phyloP scores from a whole-genome alignment of 148 eudicot species.

The Vaccinium myrtillus region DNA sequence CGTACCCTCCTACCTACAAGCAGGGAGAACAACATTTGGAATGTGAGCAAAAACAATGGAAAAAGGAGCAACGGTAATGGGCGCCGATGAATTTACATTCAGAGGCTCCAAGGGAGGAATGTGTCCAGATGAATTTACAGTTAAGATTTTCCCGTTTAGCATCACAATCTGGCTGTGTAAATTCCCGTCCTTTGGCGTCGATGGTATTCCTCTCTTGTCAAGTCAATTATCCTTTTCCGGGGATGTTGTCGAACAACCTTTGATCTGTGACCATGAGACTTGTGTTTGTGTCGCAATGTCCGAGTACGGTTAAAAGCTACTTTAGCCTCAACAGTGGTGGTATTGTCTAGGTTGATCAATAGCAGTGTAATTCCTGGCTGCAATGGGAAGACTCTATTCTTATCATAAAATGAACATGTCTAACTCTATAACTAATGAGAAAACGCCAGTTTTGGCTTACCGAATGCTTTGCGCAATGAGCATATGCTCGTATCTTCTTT shows the following conservation, averaged over 20 bases:
- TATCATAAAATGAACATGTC: not conserved
- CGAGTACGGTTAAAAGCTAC: constrained; percentile 36
- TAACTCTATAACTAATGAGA: not conserved
- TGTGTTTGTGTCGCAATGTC: constrained; percentile 33
- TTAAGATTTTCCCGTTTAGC: constrained; percentile 65
- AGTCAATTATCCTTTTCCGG: constrained; percentile 12
- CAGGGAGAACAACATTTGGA: constrained; percentile 54
- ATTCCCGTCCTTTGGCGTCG: constrained; percentile 59
- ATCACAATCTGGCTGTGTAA: constrained; percentile 71
- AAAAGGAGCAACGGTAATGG: constrained; percentile 55
- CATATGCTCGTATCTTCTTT: constrained; percentile 63
- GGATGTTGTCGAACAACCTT: constrained; percentile 9
- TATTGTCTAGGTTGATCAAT: constrained; percentile 65
- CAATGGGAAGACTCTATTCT: constrained; percentile 13
- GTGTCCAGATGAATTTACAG: constrained; percentile 47
- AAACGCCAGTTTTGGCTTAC: constrained; percentile 39
- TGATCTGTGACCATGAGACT: constrained; percentile 22
- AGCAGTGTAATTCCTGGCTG: constrained; percentile 69
- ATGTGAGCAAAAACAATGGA: constrained; percentile 75
- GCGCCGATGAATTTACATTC: constrained; percentile 53
- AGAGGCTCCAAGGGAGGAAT: constrained; percentile 59
- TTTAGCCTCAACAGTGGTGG: constrained; percentile 44
- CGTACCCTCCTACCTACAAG: constrained; percentile 48
- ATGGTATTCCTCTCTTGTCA: constrained; percentile 71
- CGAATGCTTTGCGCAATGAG: constrained; percentile 81